Evolutionary conservation across 108 stramenopile genomes (phyloP), one percentile per base, ranked within the genome.

Genomic region (Chaetoceros tenuissimus): DNA sequence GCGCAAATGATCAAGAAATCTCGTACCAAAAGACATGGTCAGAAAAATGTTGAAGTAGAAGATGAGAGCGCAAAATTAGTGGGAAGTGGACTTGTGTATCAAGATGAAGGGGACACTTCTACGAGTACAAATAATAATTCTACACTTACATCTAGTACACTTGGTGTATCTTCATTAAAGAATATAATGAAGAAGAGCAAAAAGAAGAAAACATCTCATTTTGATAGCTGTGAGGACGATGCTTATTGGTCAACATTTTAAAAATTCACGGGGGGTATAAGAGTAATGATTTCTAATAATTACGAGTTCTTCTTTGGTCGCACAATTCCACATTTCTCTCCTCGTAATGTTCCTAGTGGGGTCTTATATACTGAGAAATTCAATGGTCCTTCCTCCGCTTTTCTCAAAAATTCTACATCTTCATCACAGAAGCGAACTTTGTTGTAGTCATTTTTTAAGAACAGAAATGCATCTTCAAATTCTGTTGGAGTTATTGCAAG

Each of bases 391-490:
- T 66, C 59, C 46, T 74, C 68, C 17, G 73, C 73, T 19, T 58
- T 55, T n/a, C 57, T 46, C 7, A 74, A 28, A 16, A 74, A 59
- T 7, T 40, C 23, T 3, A 69, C 73, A 55, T 74, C 73, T 22
- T 74, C 68, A 45, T 74, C 64, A 57, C 73, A 74, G 47, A 60
- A 69, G 5, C 73, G 54, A 10, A 69, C 62, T 25, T 60, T 46
- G 57, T 68, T 68, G 18, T 18, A 16, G 17, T 43, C 57, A 31
- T 17, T 63, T 27, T 72, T 25, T 26, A 70, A 44, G 22, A 79
- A 82, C 5, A 46, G 20, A 51, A 77, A 82, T 16, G 78, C 54
- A n/a, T 50, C 55, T 0, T 23, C 46, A 66, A 82, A 82, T 28
- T 74, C 72, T 30, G 24, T 26, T 28, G 78, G 78, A 3, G 51